Conservation (phyloP, 139 green algal genomes). For the Tetratostichococcus sp. region DNA sequence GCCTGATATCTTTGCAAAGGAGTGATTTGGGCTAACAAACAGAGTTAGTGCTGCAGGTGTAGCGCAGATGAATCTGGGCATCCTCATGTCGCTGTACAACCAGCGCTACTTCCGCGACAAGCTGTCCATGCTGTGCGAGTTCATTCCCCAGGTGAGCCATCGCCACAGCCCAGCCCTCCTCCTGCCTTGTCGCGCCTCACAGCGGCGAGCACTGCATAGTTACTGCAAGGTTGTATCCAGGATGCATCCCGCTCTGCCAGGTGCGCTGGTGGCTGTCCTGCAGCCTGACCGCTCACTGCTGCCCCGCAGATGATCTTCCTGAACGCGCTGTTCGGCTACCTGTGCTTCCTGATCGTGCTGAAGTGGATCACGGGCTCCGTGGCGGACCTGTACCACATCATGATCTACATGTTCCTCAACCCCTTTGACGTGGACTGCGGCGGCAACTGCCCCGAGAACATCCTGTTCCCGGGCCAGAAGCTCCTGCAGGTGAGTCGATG, state of each 20-base stretch:
- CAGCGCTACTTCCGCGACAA: slow-evolving; percentile 78
- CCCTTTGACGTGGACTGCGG: slow-evolving; percentile 44
- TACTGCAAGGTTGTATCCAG: no score
- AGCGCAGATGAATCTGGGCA: slow-evolving; percentile 94
- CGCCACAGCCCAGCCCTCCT: no score
- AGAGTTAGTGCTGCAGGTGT: slow-evolving; percentile 32
- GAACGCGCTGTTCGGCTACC: slow-evolving; percentile 94
- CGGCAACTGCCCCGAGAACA: slow-evolving; percentile 58
- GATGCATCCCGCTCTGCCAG: no score
- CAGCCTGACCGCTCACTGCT: no score
- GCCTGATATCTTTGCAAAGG: no score
- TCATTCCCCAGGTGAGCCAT: slow-evolving; percentile 81
- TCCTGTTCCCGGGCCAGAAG: slow-evolving; percentile 58
- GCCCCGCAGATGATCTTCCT: slow-evolving; percentile 91
- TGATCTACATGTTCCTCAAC: slow-evolving; percentile 99
- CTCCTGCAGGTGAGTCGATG: slow-evolving; percentile 45
- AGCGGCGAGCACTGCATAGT: no score
- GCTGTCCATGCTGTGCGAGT: slow-evolving; percentile 86
- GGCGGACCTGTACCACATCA: slow-evolving; percentile 94
- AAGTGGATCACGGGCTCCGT: slow-evolving; percentile 84
- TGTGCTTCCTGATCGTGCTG: slow-evolving; percentile 90
- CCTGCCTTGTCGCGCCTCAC: no score
- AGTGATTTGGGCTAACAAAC: not conserved
- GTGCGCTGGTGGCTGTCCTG: no score
- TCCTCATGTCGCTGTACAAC: slow-evolving; percentile 92